Conservation (phyloP, 2,329 filamentous ascomycete genomes). For the Trichoderma cornu-damae region DNA sequence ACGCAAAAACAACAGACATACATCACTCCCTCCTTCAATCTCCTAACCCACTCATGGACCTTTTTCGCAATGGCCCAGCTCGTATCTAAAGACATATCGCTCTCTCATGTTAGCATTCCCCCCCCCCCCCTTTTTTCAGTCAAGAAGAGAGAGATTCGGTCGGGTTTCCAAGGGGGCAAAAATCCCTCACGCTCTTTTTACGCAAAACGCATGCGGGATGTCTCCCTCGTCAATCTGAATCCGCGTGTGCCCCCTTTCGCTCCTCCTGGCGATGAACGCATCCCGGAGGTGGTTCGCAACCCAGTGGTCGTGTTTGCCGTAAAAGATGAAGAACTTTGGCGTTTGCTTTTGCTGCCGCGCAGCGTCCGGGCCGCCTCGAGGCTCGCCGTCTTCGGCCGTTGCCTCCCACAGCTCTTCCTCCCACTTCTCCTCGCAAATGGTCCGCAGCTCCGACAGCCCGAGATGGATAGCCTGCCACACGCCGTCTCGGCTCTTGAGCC, state of each 20-base stretch:
- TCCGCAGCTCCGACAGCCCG: conserved; percentile 55
- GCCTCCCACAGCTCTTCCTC: conserved; percentile 54
- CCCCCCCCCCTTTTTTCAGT: too few relatives aligned
- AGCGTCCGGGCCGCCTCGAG: neutral
- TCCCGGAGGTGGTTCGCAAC: conserved; percentile 53
- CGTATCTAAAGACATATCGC: conserved; percentile 22
- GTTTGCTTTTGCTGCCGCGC: conserved; percentile 18
- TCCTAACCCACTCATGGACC: conserved; percentile 29
- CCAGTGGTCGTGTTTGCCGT: conserved; percentile 58
- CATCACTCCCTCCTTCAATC: conserved; percentile 24
- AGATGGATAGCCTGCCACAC: conserved; percentile 57
- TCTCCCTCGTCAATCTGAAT: conserved; percentile 52
- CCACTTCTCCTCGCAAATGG: conserved; percentile 56
- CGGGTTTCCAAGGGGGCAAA: too few relatives aligned
- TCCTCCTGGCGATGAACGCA: conserved; percentile 46
- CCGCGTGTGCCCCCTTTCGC: conserved; percentile 38
- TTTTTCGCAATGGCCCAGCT: conserved; percentile 29
- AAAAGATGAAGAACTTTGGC: conserved; percentile 55
- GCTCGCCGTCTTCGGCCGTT: conserved; percentile 17
- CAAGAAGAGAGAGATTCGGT: too few relatives aligned
- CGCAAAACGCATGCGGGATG: conserved; percentile 58
- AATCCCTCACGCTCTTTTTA: conserved; percentile 32
- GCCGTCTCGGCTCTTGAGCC: conserved; percentile 52
- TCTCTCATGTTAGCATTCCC: conserved; percentile 3
- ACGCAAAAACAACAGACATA: too few relatives aligned